These are phyloP conservation scores for Pezicula neosporulosa DNA, from an alignment of 2,329 filamentous ascomycete genomes.

Conservation along the genomic window DNA sequence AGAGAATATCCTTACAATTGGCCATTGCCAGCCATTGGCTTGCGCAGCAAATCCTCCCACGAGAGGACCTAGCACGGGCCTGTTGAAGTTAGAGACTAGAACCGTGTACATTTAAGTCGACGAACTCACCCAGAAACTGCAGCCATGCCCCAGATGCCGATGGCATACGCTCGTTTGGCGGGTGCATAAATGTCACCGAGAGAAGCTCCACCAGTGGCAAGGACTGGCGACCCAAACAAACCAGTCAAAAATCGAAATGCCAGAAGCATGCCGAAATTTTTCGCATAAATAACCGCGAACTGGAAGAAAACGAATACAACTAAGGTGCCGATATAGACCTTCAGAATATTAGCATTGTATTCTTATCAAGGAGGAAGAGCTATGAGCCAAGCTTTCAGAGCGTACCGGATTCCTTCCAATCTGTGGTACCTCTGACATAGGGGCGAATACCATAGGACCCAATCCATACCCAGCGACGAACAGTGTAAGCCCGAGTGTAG, in stretches of 20 bases:
- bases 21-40: slow-evolving; percentile 58
- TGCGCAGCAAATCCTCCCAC: slow-evolving; percentile 56
- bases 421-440: slow-evolving; percentile 48
- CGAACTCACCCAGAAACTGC: slow-evolving; percentile 33
- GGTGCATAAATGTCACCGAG: slow-evolving; percentile 49
- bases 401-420: slow-evolving; percentile 62
- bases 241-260: slow-evolving; percentile 51
- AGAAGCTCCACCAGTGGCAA: slow-evolving; percentile 52
- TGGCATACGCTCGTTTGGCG: slow-evolving; percentile 52
- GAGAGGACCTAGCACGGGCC: slow-evolving; percentile 53
- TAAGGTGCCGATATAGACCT: slow-evolving; percentile 38
- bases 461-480: slow-evolving; percentile 48
- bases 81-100: too few relatives aligned
- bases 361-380: too few relatives aligned
- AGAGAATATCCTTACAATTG: slow-evolving; percentile 45
- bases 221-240: slow-evolving; percentile 59
- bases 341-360: too few relatives aligned
- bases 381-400: not conserved
- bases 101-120: too few relatives aligned
- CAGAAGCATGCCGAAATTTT: slow-evolving; percentile 49
- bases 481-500: slow-evolving; percentile 42
- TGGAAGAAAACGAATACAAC: slow-evolving; percentile 46
- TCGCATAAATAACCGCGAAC: slow-evolving; percentile 41
- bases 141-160: slow-evolving; percentile 54
- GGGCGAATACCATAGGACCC: slow-evolving; percentile 33